A percentile compares a stretch with the other conserved stretches of the same genome.
Evolutionary conservation across 768 basidiomycete genomes (phyloP).

Genomic region (Suillus luteus): DNA sequence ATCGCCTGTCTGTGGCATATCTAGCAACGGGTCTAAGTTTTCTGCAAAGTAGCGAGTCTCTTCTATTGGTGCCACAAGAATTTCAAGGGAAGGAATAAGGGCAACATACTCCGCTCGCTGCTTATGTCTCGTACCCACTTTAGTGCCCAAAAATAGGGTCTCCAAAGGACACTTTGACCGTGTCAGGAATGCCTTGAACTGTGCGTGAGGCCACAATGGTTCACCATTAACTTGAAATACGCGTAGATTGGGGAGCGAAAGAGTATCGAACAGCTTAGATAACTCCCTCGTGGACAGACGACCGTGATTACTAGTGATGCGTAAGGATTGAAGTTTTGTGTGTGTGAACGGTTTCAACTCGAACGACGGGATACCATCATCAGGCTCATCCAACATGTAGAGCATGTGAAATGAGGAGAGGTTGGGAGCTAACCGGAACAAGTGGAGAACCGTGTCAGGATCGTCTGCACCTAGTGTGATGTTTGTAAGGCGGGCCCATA

Average conservation of each 20-base stretch:
- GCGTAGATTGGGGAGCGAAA: constrained; percentile 20
- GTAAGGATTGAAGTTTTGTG: constrained; percentile 14
- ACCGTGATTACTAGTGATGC: constrained; percentile 12
- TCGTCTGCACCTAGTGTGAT: constrained; percentile 9
- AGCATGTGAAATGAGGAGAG: constrained; percentile 19
- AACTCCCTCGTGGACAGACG: not conserved
- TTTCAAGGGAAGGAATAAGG: constrained; percentile 23
- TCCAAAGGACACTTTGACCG: constrained; percentile 25
- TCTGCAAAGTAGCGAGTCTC: no score
- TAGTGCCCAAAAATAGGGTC: constrained; percentile 19
- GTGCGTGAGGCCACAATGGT: constrained; percentile 17
- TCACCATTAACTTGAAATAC: constrained; percentile 11
- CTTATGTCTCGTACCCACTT: constrained; percentile 14
- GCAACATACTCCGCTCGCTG: constrained; percentile 17
- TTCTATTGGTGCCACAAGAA: not conserved
- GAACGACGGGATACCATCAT: not conserved
- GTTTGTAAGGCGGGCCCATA: constrained; percentile 21
- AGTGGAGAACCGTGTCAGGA: constrained; percentile 5
- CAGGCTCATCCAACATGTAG: not conserved
- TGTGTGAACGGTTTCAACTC: constrained; percentile 11
- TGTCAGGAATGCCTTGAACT: constrained; percentile 20
- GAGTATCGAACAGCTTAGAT: constrained; percentile 14
- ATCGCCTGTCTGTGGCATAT: no score
- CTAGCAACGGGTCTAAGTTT: no score
- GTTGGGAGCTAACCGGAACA: constrained; percentile 21